These are phyloP conservation scores for Auricularia sp. DNA, from an alignment of 768 basidiomycete species.

Conservation along the genomic window DNA sequence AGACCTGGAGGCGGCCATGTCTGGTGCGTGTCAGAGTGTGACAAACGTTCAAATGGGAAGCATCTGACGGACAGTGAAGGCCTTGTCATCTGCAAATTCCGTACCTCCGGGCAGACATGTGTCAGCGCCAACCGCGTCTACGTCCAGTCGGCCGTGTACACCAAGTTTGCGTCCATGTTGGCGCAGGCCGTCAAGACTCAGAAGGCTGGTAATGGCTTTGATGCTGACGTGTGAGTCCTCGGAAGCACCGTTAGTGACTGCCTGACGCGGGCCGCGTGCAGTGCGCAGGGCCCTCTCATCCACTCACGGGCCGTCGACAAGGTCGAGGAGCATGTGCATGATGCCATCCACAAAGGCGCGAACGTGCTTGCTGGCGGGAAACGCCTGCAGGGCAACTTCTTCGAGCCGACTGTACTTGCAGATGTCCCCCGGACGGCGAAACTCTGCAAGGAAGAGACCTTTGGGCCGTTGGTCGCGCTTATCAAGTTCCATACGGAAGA, in stretches of 20 bases:
- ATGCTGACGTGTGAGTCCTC: constrained; percentile 52
- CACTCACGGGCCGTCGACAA: constrained; percentile 80
- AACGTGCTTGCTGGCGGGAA: constrained; percentile 87
- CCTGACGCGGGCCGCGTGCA: constrained; percentile 17
- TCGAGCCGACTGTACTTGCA: constrained; percentile 77
- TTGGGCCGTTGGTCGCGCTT: constrained; percentile 83
- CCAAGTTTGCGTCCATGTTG: constrained; percentile 81
- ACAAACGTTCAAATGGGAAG: too few species aligned
- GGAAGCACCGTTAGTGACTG: too few species aligned
- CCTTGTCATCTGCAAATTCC: constrained; percentile 64
- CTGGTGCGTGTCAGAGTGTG: background rate
- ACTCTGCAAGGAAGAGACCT: constrained; percentile 81
- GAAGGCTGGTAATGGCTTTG: constrained; percentile 83
- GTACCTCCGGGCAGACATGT: constrained; percentile 73
- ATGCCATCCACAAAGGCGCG: constrained; percentile 79
- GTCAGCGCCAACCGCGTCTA: constrained; percentile 87
- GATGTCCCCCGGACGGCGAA: constrained; percentile 66
- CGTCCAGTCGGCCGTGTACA: constrained; percentile 85
- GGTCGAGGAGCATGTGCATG: constrained; percentile 75
- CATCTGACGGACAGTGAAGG: background rate
- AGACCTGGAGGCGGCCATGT: constrained; percentile 81
- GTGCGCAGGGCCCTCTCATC: constrained; percentile 93
- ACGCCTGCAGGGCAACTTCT: constrained; percentile 55
- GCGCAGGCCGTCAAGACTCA: constrained; percentile 74
- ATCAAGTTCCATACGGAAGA: constrained; percentile 91